Conservation (phyloP, 2,329 filamentous ascomycete genomes). For the Biscogniauxia sp. region DNA sequence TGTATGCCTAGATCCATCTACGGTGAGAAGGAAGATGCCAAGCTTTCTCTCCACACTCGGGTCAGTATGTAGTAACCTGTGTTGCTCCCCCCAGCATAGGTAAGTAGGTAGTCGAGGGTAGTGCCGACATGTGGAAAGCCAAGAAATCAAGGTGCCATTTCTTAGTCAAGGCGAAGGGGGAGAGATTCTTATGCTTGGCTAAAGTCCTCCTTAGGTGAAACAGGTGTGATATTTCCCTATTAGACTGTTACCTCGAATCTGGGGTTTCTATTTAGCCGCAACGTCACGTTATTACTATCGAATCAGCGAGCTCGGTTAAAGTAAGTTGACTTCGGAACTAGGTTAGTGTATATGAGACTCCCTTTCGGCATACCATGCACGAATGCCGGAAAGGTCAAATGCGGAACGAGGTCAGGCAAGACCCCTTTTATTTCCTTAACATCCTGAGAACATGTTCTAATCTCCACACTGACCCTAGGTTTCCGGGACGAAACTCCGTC, state of each 20-base stretch:
- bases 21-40: conserved; percentile 15
- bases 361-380: background rate
- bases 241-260: conserved; percentile 17
- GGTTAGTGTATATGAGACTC: conserved; percentile 1
- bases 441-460: background rate
- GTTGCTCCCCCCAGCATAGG: conserved; percentile 21
- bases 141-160: conserved; percentile 21
- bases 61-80: conserved; percentile 14
- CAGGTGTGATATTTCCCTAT: conserved; percentile 22
- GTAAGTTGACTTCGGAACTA: conserved; percentile 11
- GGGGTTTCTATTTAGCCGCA: conserved; percentile 29
- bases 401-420: background rate
- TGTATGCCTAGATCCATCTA: conserved; percentile 3
- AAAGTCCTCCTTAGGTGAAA: conserved; percentile 30
- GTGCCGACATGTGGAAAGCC: conserved; percentile 12
- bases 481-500: background rate
- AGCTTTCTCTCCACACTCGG: conserved; percentile 16
- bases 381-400: background rate
- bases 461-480: background rate
- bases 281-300: conserved; percentile 7
- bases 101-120: conserved; percentile 18
- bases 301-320: conserved; percentile 20
- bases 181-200: conserved; percentile 19
- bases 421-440: background rate
- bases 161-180: conserved; percentile 10